Evolutionary conservation across 139 green algal species (phyloP).

Genomic region (Picochlorum costavermella): DNA sequence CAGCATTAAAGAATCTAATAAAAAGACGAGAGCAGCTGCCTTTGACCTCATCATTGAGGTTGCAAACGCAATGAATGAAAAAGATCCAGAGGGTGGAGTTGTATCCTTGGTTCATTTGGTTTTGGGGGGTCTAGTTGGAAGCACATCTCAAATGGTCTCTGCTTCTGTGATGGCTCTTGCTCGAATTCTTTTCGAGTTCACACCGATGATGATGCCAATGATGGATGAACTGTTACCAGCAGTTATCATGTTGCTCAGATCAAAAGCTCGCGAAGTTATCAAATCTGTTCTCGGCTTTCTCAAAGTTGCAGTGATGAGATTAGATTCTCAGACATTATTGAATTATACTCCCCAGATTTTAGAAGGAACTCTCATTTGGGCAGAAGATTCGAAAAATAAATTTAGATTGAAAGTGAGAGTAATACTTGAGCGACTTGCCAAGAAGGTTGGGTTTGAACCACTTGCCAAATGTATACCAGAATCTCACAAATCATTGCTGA

Average conservation of each 20-base stretch:
- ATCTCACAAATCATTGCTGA: slow-evolving; percentile 65
- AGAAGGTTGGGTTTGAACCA: slow-evolving; percentile 73
- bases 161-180: slow-evolving; percentile 80
- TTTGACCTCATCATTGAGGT: slow-evolving; percentile 82
- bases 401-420: slow-evolving; percentile 88
- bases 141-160: slow-evolving; percentile 68
- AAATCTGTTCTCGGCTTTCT: slow-evolving; percentile 89
- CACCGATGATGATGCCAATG: slow-evolving; percentile 39
- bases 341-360: slow-evolving; percentile 63
- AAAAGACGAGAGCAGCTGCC: slow-evolving; percentile 66
- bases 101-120: slow-evolving; percentile 67
- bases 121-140: slow-evolving; percentile 67
- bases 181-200: slow-evolving; percentile 90
- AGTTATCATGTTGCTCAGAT: slow-evolving; percentile 76
- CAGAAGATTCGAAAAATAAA: slow-evolving; percentile 90
- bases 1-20: slow-evolving; percentile 89
- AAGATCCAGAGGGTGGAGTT: slow-evolving; percentile 52
- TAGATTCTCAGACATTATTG: slow-evolving; percentile 62
- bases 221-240: slow-evolving; percentile 64
- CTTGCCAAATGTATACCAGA: slow-evolving; percentile 67
- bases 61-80: slow-evolving; percentile 49
- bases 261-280: slow-evolving; percentile 77
- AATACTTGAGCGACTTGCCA: slow-evolving; percentile 82
- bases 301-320: slow-evolving; percentile 79
- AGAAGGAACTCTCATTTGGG: slow-evolving; percentile 84